Percentiles rank a stretch among this genome's conserved stretches.
Conservation (phyloP, 164 flowering plant genomes). For the Magnolia sinica region DNA sequence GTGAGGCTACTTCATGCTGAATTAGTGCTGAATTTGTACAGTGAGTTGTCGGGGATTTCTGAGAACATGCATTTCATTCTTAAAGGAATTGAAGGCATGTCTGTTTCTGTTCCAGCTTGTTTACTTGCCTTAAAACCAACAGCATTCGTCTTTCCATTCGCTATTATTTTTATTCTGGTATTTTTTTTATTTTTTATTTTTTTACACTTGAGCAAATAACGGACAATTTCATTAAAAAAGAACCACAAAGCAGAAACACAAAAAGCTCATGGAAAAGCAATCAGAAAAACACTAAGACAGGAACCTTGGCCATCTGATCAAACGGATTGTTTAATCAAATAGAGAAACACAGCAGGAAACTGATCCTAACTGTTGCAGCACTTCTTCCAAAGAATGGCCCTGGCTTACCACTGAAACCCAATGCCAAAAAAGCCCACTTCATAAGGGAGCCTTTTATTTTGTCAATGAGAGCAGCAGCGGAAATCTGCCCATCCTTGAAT, state of each 20-base stretch:
- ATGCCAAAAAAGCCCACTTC: no score
- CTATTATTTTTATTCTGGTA: not conserved
- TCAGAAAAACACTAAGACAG: no score
- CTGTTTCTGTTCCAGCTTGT: not conserved
- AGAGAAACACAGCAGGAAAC: no score
- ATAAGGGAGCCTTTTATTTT: no score
- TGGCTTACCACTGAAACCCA: no score
- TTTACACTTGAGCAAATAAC: not conserved
- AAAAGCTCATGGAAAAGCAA: no score
- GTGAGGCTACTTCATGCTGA: not conserved
- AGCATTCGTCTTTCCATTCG: not conserved
- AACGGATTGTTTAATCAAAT: no score
- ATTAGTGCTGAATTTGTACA: not conserved
- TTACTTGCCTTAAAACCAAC: not conserved
- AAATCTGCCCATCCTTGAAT: no score
- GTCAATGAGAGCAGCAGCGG: no score
- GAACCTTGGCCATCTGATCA: no score
- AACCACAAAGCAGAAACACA: not conserved
- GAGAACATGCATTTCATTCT: not conserved
- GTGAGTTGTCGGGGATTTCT: not conserved
- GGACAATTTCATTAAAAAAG: not conserved
- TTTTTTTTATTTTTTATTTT: not conserved
- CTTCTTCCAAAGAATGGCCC: no score
- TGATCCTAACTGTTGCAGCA: no score
- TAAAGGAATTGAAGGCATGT: slow-evolving; percentile 12